phyloP scores from a whole-genome alignment of 2,329 filamentous ascomycete species.

The Xylaria sp. region DNA sequence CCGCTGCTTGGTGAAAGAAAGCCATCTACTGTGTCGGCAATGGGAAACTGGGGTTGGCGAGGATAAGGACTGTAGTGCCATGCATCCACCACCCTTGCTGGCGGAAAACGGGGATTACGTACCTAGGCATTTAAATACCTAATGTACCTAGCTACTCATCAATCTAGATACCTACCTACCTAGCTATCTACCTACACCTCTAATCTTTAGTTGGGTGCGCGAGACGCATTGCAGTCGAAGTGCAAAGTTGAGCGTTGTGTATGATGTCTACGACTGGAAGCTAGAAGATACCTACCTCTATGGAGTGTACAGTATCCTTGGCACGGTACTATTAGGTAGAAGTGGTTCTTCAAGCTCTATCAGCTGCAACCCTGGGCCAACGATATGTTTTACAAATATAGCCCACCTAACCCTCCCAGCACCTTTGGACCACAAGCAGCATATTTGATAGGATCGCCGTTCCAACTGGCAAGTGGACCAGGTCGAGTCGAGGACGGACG shows the following conservation, averaged over 20 bases:
- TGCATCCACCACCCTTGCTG: background rate
- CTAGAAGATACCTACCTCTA: no score
- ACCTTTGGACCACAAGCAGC: constrained; percentile 20
- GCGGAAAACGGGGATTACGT: background rate
- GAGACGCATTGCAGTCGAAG: background rate
- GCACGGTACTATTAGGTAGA: constrained; percentile 4
- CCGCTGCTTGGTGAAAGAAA: constrained; percentile 14
- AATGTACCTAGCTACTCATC: no score
- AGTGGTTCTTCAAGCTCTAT: no score
- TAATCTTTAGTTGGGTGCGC: background rate
- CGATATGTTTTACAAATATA: background rate
- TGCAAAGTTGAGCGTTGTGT: no score
- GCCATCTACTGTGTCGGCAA: constrained; percentile 19
- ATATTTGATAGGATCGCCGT: background rate
- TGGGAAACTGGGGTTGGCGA: constrained; percentile 2
- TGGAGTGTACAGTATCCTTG: constrained; percentile 1
- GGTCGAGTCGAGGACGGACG: background rate
- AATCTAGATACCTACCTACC: no score
- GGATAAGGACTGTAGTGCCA: background rate
- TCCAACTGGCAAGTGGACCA: background rate
- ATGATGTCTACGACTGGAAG: no score
- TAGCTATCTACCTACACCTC: no score
- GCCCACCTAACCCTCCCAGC: constrained; percentile 21
- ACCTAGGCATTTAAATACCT: no score
- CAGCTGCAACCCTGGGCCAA: no score